Evolutionary conservation across 257 asterid genomes (phyloP).

Genomic region (Rehmannia glutinosa): DNA sequence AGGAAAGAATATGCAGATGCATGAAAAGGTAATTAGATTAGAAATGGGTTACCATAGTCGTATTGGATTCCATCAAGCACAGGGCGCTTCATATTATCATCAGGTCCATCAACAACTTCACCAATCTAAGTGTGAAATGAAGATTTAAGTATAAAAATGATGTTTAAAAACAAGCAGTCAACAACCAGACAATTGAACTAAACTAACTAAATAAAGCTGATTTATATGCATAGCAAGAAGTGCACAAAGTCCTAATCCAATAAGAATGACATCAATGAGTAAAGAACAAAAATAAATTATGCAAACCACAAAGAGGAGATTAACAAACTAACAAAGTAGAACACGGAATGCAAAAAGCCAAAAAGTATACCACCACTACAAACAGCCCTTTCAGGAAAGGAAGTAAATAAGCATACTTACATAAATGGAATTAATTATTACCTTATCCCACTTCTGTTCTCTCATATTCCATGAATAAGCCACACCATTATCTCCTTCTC

Average conservation of each 20-base stretch:
- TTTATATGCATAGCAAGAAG: not conserved
- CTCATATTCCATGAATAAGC: slow-evolving; percentile 91
- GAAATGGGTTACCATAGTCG: slow-evolving; percentile 63
- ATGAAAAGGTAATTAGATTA: slow-evolving; percentile 18
- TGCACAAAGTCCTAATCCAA: slow-evolving; percentile 15
- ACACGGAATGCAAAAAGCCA: not conserved
- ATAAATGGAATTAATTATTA: slow-evolving; percentile 20
- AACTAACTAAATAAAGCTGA: slow-evolving; percentile 1
- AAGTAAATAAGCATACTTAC: slow-evolving; percentile 4
- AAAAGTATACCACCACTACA: slow-evolving; percentile 10
- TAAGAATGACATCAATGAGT: slow-evolving; percentile 1
- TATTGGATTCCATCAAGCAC: slow-evolving; percentile 66
- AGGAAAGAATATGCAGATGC: slow-evolving; percentile 8
- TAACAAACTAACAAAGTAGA: slow-evolving; percentile 4
- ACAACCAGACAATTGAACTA: slow-evolving; percentile 2
- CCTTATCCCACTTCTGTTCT: slow-evolving; percentile 96
- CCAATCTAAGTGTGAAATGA: slow-evolving; percentile 57
- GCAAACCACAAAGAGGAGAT: not conserved
- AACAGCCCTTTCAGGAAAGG: not conserved
- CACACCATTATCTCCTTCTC: slow-evolving; percentile 98
- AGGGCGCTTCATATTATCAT: slow-evolving; percentile 51
- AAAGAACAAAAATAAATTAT: not conserved
- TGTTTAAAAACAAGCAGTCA: not conserved
- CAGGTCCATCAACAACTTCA: slow-evolving; percentile 98
- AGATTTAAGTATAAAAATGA: slow-evolving; percentile 6